phyloP scores from a whole-genome alignment of 2,329 filamentous ascomycete species.

The Nothopassalora personata region DNA sequence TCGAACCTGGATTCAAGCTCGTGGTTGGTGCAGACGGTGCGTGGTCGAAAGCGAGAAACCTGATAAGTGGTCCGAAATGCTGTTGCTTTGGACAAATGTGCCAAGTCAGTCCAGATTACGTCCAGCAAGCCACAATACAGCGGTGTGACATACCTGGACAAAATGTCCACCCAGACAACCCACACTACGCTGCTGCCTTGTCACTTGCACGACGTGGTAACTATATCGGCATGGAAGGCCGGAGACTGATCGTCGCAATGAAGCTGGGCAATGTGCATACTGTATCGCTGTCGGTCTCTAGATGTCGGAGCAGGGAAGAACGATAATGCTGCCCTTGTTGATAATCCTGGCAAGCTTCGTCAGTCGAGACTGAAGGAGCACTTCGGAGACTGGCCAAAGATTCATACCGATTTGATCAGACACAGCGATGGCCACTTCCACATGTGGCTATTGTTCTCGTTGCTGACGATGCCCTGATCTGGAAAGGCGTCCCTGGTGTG shows the following conservation, averaged over 20 bases:
- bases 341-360: constrained; percentile 35
- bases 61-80: constrained; percentile 24
- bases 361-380: constrained; percentile 37
- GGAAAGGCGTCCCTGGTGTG: constrained; percentile 45
- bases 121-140: constrained; percentile 32
- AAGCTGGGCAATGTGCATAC: constrained; percentile 16
- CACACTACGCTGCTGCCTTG: constrained; percentile 23
- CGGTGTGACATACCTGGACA: constrained; percentile 32
- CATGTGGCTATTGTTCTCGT: constrained; percentile 46
- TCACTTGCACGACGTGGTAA: constrained; percentile 29
- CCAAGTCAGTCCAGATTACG: constrained; percentile 27
- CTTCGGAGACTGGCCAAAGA: constrained; percentile 41
- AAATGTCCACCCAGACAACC: constrained; percentile 25
- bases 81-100: not conserved
- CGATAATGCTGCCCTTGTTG: constrained; percentile 12
- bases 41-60: constrained; percentile 37
- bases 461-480: constrained; percentile 45
- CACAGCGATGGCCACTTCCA: constrained; percentile 38
- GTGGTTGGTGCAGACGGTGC: constrained; percentile 48
- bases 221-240: constrained; percentile 21
- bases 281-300: constrained; percentile 20
- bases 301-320: constrained; percentile 18
- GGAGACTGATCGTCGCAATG: constrained; percentile 17
- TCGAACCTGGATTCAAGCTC: constrained; percentile 37
- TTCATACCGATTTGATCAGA: constrained; percentile 40